Conservation (phyloP, 2,329 filamentous ascomycete species). For the Verticillium tricorpus region DNA sequence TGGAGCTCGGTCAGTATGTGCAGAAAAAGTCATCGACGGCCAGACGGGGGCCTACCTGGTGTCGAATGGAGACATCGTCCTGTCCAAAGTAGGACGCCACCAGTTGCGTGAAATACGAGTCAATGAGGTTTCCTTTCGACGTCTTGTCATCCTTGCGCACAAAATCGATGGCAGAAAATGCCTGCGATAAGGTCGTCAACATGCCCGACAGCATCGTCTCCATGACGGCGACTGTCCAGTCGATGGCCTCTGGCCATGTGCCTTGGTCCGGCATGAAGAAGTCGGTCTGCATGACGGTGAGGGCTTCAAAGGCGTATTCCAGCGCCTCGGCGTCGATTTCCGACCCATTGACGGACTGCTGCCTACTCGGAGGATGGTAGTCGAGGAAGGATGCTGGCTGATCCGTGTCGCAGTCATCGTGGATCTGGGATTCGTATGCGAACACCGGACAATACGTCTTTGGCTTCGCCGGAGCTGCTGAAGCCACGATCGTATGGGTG, state of each 20-base stretch:
- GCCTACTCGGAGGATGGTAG: background rate
- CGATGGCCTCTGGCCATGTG: constrained; percentile 80
- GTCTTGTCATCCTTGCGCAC: constrained; percentile 35
- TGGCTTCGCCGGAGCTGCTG: background rate
- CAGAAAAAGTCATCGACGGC: background rate
- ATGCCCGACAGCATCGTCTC: constrained; percentile 74
- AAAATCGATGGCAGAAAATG: constrained; percentile 35
- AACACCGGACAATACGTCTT: constrained; percentile 12
- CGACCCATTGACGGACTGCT: background rate
- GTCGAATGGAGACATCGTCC: constrained; percentile 67
- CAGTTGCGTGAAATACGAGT: constrained; percentile 74
- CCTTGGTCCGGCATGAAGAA: constrained; percentile 77
- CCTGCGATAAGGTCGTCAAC: constrained; percentile 65
- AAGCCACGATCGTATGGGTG: constrained; percentile 4
- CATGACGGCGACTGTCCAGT: constrained; percentile 88
- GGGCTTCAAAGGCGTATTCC: constrained; percentile 53
- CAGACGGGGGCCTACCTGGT: constrained; percentile 33
- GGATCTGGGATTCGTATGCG: constrained; percentile 7
- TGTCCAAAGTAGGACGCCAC: constrained; percentile 83
- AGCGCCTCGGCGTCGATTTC: constrained; percentile 24
- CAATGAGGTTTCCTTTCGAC: constrained; percentile 71
- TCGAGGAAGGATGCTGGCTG: constrained; percentile 7
- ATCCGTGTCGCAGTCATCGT: constrained; percentile 8
- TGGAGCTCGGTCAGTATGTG: constrained; percentile 29
- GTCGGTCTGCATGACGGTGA: constrained; percentile 69